Evolutionary conservation across 371 early-diverging fungal genomes (phyloP), one percentile per base, ranked within the genome.

Genomic region (Mortierella sp.): DNA sequence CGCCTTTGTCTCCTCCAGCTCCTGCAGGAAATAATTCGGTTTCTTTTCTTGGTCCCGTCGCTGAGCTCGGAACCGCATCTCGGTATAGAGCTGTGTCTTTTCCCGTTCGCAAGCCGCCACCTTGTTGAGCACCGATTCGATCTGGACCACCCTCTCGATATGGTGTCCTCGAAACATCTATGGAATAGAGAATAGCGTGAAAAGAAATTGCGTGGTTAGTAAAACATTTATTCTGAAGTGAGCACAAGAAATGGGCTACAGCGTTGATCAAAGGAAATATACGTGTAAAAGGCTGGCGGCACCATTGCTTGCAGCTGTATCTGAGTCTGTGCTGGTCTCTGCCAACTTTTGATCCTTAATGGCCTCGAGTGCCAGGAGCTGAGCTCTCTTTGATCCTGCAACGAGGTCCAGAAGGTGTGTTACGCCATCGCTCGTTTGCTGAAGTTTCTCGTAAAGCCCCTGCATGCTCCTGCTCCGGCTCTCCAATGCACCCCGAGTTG

Each of bases 121-220:
- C 43, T 64, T 66, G 64, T 74, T 71, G n/a, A 66, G 61, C 2
- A 75, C 73, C 0, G 68, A 66, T 16, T 83, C 83, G 7, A 83
- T 68, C 37, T 78, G 70, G 9, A 66, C 73, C 22, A 83, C 73
- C 41, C 83, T 52, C 31, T 83, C 83, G 2, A 48, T 16, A 39
- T 83, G 83, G 37, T 83, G 83, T 14, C 64, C 76, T 2, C 70
- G 76, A 22, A 83, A 83, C 19, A 74, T 53, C 83, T 82, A 39
- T 26, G 16, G 24, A 22, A 40, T n/a, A 41, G 14, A 31, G n/a
- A n/a, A 47, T 13, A 5, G n/a, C n/a, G n/a, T n/a, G n/a, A n/a
- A n/a, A n/a, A n/a, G 16, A 58, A 63, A 10, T 4, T 9, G 19
- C 13, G 2, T 26, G 0, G 19, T 24, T 14, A 43, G 29, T 43